Evolutionary conservation across 768 basidiomycete species (phyloP), one percentile per base, ranked within the genome.

Genomic region (Xerocomus spinulosus): DNA sequence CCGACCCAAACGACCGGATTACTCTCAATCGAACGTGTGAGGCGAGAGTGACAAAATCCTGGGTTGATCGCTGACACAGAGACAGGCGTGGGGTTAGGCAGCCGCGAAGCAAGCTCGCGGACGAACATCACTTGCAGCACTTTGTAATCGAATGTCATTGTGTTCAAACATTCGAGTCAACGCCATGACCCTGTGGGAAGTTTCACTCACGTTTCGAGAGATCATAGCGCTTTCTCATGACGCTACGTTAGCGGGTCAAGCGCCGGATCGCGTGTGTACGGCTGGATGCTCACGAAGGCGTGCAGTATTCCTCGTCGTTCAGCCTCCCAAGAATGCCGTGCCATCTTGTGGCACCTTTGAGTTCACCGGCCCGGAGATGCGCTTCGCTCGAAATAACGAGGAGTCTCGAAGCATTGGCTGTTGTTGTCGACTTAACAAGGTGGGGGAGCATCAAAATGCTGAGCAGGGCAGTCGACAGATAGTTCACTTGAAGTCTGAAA

Each of bases 71-170:
- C 57, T 9, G 59, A 59, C 38, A 69, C 56, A 4, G 65, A 55
- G 26, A 73, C 50, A 1, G 67, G 59, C 3, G 56, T 52, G 25
- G 58, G 48, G 9, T 50, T 36, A 7, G 63, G 59, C 13, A 70
- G 54, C 29, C 63, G 70, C 12, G 60, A 61, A 3, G 59, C 61
- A 4, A 74, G 60, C 38, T 70, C 68, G 17, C 64, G 63, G 8
- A 61, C 52, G 46, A 73, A 70, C 58, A 72, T 61, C 32, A 72
- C 46, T 42, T 58, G 54, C n/a, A 73, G 52, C 2, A 69, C 66
- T 73, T 6, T 28, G 0, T 4, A 3, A 40, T 40, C 26, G 17
- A 17, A 12, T 14, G 26, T 25, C 13, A 39, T 24, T 43, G 23
- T 20, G 30, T 36, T 42, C 10, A 4, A 46, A n/a, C 30, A 29